Base-by-base conservation (phyloP, 345 rosid species). In the Hibiscus trionum region DNA sequence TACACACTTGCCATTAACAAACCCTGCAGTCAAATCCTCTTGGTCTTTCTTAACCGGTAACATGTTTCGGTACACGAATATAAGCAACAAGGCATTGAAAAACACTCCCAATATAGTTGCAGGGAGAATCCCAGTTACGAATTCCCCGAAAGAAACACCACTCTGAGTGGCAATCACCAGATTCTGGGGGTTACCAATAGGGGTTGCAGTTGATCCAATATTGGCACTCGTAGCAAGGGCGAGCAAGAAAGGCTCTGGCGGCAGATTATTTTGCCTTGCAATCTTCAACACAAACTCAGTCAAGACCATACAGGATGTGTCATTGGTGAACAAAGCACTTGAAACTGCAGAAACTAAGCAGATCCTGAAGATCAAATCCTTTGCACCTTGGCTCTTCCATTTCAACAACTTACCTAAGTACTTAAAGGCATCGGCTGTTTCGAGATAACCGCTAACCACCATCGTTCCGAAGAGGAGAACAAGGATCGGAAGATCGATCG, bases 131-230 rank as follows among this genome's bases (percentile, higher is more conserved):
- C 94, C 91, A 1, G 75, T 46, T 16, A 91, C 79, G 78, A 93
- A 93, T 21, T 63, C 75, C 67, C 84, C 85, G 47, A 90, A 94
- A 4, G 93, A 61, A 71, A 90, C 86, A 78, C 74, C 77, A 72
- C 91, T 87, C 69, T 86, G 81, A 52, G 88, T 84, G 1, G 96
- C 95, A 4, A 91, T 90, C n/a, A 91, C 90, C 71, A 94, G 82
- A 72, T 90, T 91, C 72, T 94, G 97, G 2, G 96, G 97, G 62
- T 94, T 94, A 52, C 98, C 97, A 64, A 91, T 94, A 0, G 96
- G 93, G 72, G 97, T 91, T 9, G 91, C 90, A 0, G 98, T 79
- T 14, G 97, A 94, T 2, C 98, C 98, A 0, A 91, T 91, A 69
- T 94, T 94, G 0, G 93, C 91, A 76, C 97, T 88, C 0, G 95